Percentiles rank a stretch among this genome's conserved stretches.
Evolutionary conservation across 1,284 basidiomycete species (phyloP).

Genomic region (Puccinia triticina): DNA sequence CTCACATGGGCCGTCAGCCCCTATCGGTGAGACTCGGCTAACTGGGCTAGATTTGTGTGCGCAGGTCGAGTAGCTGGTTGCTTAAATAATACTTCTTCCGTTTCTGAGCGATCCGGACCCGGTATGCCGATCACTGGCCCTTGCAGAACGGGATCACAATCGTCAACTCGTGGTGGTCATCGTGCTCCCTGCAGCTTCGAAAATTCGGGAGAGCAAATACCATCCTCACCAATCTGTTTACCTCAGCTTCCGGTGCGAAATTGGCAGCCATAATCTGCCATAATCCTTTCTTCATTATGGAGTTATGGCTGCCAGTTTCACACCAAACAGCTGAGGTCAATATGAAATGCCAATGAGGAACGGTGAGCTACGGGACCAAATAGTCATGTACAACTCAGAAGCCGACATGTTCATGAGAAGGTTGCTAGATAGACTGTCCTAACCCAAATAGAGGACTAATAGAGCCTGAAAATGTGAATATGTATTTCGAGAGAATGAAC

Average conservation of each 20-base stretch:
- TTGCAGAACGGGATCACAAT: not conserved
- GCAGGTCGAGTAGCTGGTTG: not conserved
- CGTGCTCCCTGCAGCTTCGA: not conserved
- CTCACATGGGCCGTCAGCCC: not conserved
- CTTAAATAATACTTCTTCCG: not conserved
- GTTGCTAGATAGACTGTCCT: too few species aligned
- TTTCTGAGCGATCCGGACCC: not conserved
- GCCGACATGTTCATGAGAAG: too few species aligned
- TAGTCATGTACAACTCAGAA: too few species aligned
- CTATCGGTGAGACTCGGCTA: not conserved
- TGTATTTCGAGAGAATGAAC: too few species aligned
- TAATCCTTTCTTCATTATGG: too few species aligned
- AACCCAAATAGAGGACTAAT: too few species aligned
- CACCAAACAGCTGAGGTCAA: too few species aligned
- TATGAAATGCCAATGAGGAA: too few species aligned
- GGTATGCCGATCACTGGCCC: not conserved
- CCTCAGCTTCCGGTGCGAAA: not conserved
- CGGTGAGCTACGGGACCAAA: too few species aligned
- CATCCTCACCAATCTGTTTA: not conserved
- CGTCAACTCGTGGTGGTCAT: not conserved
- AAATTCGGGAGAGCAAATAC: not conserved
- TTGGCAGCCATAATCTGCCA: not conserved
- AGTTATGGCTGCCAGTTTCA: too few species aligned
- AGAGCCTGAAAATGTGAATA: too few species aligned
- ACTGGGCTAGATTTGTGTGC: not conserved